phyloP scores from a whole-genome alignment of 805 yeast species.

The Ogataea nitratoaversa region DNA sequence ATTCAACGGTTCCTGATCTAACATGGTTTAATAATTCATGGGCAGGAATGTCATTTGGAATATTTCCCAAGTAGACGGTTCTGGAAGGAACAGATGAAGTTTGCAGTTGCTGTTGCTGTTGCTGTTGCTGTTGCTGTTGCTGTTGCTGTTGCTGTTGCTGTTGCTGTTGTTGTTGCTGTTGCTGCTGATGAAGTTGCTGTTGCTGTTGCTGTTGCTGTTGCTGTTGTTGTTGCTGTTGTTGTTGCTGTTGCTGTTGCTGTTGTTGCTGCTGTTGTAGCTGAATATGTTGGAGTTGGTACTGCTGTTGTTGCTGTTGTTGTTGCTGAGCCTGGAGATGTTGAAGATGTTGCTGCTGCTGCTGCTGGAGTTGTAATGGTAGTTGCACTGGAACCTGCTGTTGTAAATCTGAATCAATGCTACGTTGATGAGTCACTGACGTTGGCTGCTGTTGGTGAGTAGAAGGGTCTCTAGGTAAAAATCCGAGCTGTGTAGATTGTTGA shows the following conservation, averaged over 20 bases:
- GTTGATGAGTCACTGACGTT: background rate
- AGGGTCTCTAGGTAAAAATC: background rate
- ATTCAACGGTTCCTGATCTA: constrained; percentile 84
- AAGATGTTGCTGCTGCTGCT: constrained; percentile 1
- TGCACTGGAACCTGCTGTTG: too few species aligned
- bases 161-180: constrained; percentile 3
- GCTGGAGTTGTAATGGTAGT: background rate
- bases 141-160: constrained; percentile 3
- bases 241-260: background rate
- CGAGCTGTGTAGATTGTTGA: background rate
- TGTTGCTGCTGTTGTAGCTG: constrained; percentile 3
- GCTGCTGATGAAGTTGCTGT: background rate
- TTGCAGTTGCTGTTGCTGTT: constrained; percentile 6
- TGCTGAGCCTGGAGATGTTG: background rate
- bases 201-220: constrained; percentile 2
- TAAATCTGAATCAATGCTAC: background rate
- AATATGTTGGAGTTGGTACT: background rate
- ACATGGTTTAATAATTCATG: constrained; percentile 86
- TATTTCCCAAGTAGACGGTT: constrained; percentile 85
- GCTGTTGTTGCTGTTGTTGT: constrained; percentile 3
- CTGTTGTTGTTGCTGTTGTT: constrained; percentile 2
- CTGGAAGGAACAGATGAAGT: constrained; percentile 43
- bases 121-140: constrained; percentile 2
- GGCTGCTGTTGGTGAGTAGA: background rate
- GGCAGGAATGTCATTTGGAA: constrained; percentile 76